Conservation (phyloP, 495 filamentous ascomycete genomes). For the Parathielavia appendiculata region DNA sequence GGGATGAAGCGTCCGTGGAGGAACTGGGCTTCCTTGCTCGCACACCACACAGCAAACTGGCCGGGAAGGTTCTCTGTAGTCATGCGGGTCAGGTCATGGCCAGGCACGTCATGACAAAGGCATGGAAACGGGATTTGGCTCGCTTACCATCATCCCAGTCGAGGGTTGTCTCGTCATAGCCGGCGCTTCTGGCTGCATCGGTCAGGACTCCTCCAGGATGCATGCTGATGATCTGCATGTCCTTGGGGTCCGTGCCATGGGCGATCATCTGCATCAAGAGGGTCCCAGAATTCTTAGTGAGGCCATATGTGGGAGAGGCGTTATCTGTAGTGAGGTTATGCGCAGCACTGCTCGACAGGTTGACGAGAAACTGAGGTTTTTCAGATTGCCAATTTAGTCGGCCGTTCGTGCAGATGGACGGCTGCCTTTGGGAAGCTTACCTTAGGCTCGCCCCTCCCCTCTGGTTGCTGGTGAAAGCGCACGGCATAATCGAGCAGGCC, state of each 20-base stretch:
- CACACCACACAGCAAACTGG: slow-evolving; percentile 48
- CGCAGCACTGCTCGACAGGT: slow-evolving; percentile 33
- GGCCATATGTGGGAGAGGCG: slow-evolving; percentile 25
- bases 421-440: neutral
- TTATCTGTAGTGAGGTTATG: slow-evolving; percentile 22
- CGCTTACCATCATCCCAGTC: slow-evolving; percentile 39
- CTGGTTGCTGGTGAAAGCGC: slow-evolving; percentile 30
- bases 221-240: slow-evolving; percentile 42
- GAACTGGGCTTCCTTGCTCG: slow-evolving; percentile 46
- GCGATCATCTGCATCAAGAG: slow-evolving; percentile 38
- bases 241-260: slow-evolving; percentile 22
- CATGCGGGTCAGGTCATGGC: too few species aligned
- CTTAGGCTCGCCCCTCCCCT: slow-evolving; percentile 6
- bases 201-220: slow-evolving; percentile 41
- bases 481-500: slow-evolving; percentile 33
- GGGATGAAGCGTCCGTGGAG: slow-evolving; percentile 48
- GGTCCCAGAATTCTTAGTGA: slow-evolving; percentile 39
- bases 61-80: slow-evolving; percentile 33
- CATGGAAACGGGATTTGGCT: neutral
- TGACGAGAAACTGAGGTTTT: slow-evolving; percentile 34
- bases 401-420: neutral
- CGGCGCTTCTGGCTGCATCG: slow-evolving; percentile 21
- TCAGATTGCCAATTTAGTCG: neutral
- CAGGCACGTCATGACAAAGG: too few species aligned
- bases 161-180: slow-evolving; percentile 15